Conservation (phyloP, 1,139 yeast genomes). For the Yarrowia galli region DNA sequence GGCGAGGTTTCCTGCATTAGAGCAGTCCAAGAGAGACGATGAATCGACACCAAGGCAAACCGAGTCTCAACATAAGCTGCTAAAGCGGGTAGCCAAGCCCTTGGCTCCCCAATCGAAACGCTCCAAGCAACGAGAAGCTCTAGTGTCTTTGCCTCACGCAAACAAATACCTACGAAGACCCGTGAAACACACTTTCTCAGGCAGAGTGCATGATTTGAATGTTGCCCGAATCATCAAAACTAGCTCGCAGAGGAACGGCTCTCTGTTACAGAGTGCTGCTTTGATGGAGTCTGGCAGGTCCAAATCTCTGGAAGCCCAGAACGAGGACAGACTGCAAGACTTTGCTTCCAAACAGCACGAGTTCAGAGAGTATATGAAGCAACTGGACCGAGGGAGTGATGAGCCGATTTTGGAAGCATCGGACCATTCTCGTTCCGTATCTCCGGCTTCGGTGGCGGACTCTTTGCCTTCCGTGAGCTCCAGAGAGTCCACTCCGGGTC, state of each 20-base stretch:
- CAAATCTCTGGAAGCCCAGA: neutral
- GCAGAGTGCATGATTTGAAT: conserved; percentile 8
- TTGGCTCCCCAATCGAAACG: neutral
- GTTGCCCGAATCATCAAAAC: conserved; percentile 5
- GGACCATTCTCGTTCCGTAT: neutral
- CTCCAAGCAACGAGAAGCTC: neutral
- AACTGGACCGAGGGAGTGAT: neutral
- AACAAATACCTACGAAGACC: conserved; percentile 3
- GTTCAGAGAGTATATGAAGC: neutral
- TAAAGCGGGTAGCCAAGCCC: conserved; percentile 12
- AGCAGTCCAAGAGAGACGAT: neutral
- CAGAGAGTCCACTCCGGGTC: neutral
- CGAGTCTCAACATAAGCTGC: conserved; percentile 7
- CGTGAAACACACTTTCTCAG: conserved; percentile 2
- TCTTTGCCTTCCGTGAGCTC: neutral
- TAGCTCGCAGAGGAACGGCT: conserved; percentile 1
- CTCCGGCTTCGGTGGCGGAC: conserved; percentile 15
- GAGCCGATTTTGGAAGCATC: neutral
- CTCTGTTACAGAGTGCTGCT: neutral
- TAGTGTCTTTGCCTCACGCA: neutral
- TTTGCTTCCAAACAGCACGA: conserved; percentile 6
- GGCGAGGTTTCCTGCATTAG: conserved; percentile 28
- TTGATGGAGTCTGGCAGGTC: neutral
- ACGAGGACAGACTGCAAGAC: neutral
- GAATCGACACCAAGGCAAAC: neutral